A percentile compares a stretch with the other conserved stretches of the same genome.
Conservation (phyloP, 768 basidiomycete genomes). For the Termitomyces sp. region DNA sequence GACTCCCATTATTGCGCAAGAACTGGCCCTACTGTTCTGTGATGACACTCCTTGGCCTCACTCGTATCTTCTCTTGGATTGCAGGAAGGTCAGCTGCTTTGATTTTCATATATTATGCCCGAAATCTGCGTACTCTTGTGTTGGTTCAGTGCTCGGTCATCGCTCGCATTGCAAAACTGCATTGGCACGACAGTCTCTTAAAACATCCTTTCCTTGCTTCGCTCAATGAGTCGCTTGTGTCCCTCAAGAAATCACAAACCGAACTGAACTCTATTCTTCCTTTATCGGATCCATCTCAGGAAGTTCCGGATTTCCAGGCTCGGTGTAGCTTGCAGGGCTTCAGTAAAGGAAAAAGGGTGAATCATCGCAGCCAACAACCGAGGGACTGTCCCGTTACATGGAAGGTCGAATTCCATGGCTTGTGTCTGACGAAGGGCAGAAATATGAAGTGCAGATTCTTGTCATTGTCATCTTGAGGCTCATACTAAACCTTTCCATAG, state of each 20-base stretch:
- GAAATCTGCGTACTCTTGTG: slow-evolving; percentile 17
- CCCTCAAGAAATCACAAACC: slow-evolving; percentile 52
- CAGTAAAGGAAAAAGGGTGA: slow-evolving; percentile 31
- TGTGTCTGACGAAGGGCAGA: slow-evolving; percentile 42
- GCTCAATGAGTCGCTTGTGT: slow-evolving; percentile 51
- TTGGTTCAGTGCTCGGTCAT: slow-evolving; percentile 19
- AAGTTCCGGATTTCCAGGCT: slow-evolving; percentile 37
- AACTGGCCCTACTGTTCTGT: slow-evolving; percentile 85
- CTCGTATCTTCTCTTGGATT: slow-evolving; percentile 64
- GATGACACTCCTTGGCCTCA: slow-evolving; percentile 57
- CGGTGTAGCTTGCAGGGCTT: slow-evolving; percentile 60
- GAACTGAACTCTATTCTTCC: slow-evolving; percentile 59
- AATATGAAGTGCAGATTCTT: slow-evolving; percentile 53
- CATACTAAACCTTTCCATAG: slow-evolving; percentile 13
- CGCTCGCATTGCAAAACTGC: slow-evolving; percentile 60
- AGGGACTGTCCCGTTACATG: slow-evolving; percentile 56
- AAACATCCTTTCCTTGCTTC: slow-evolving; percentile 46
- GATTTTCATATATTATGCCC: slow-evolving; percentile 64
- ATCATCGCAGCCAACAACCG: slow-evolving; percentile 42
- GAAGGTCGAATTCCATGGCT: slow-evolving; percentile 61
- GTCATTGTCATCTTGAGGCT: neutral
- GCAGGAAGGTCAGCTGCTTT: slow-evolving; percentile 58
- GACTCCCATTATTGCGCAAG: slow-evolving; percentile 85
- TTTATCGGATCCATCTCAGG: slow-evolving; percentile 44
- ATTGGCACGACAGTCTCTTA: slow-evolving; percentile 59